Percentiles rank a stretch among this genome's conserved stretches.
Evolutionary conservation across 2,329 filamentous ascomycete genomes (phyloP).

Genomic region (Colletotrichum eremochloae): DNA sequence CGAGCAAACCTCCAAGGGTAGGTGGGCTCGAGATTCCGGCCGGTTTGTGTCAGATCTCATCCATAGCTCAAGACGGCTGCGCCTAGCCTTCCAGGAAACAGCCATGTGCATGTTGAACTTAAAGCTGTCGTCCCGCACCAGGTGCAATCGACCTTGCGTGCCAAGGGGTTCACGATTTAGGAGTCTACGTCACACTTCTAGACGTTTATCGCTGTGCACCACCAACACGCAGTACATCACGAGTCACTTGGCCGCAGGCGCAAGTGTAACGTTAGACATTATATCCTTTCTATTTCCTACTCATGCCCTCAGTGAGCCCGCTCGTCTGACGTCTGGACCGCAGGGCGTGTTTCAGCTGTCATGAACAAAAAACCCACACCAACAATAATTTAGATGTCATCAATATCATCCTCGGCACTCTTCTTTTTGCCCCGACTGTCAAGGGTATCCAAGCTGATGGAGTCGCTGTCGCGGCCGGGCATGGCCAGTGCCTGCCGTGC

Average conservation of each 20-base stretch:
- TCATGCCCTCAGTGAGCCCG: slow-evolving; percentile 18
- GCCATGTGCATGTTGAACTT: background rate
- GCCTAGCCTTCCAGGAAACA: background rate
- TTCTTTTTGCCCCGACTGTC: slow-evolving; percentile 71
- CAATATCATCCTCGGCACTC: slow-evolving; percentile 63
- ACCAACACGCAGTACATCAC: background rate
- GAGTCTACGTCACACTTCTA: background rate
- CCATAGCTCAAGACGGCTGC: background rate
- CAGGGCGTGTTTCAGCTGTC: slow-evolving; percentile 17
- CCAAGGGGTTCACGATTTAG: background rate
- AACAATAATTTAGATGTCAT: slow-evolving; percentile 64
- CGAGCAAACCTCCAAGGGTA: background rate
- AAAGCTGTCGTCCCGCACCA: background rate
- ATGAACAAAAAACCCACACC: background rate
- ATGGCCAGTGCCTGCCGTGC: slow-evolving; percentile 87
- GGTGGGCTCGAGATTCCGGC: background rate
- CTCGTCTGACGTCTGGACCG: slow-evolving; percentile 32
- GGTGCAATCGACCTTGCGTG: background rate
- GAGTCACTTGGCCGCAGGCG: slow-evolving; percentile 1
- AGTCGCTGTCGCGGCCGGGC: slow-evolving; percentile 64
- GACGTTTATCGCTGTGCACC: background rate
- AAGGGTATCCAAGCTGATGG: slow-evolving; percentile 70
- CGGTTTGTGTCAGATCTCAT: background rate
- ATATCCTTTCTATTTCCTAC: slow-evolving; percentile 38
- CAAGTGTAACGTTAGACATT: slow-evolving; percentile 36